These are phyloP conservation scores for Prototheca cutis DNA, from an alignment of 163 green algal genomes.

Conservation along the genomic window DNA sequence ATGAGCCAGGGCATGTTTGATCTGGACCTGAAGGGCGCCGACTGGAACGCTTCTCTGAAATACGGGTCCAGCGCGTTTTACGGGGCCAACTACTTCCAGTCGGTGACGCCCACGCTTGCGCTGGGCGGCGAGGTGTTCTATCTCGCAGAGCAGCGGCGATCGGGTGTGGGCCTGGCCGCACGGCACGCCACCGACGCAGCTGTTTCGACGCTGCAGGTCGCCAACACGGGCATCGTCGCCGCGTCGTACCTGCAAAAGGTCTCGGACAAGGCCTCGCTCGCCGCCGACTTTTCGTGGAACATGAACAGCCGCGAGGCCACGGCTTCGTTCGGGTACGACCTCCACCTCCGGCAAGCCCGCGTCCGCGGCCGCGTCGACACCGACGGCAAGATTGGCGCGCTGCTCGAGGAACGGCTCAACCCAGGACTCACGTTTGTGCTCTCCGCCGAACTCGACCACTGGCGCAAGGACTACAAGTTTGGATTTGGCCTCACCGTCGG, in stretches of 20 bases:
- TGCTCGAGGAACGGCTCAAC: slow-evolving; percentile 89
- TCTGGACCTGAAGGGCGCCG: slow-evolving; percentile 73
- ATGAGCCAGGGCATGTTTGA: slow-evolving; percentile 81
- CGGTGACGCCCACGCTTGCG: slow-evolving; percentile 72
- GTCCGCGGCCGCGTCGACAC: slow-evolving; percentile 83
- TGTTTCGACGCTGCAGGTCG: slow-evolving; percentile 62
- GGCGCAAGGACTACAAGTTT: slow-evolving; percentile 91
- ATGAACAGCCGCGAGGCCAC: slow-evolving; percentile 73
- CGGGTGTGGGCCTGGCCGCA: slow-evolving; percentile 53
- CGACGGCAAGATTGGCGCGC: slow-evolving; percentile 73
- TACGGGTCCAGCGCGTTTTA: slow-evolving; percentile 77
- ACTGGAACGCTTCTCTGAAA: slow-evolving; percentile 95
- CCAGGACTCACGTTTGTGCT: slow-evolving; percentile 92
- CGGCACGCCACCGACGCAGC: slow-evolving; percentile 52
- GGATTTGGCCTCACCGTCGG: slow-evolving; percentile 84
- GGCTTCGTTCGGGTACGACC: slow-evolving; percentile 90
- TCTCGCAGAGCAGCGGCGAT: slow-evolving; percentile 74
- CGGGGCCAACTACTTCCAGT: slow-evolving; percentile 88
- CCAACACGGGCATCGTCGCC: slow-evolving; percentile 86
- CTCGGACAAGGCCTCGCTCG: slow-evolving; percentile 83
- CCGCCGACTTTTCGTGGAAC: slow-evolving; percentile 90
- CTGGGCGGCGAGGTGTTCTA: slow-evolving; percentile 87
- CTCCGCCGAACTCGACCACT: slow-evolving; percentile 88
- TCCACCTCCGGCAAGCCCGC: slow-evolving; percentile 71
- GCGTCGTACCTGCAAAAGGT: slow-evolving; percentile 85